Percentiles rank a stretch among this genome's conserved stretches.
Conservation (phyloP, 2,329 filamentous ascomycete genomes). For the Penicillium palitans region DNA sequence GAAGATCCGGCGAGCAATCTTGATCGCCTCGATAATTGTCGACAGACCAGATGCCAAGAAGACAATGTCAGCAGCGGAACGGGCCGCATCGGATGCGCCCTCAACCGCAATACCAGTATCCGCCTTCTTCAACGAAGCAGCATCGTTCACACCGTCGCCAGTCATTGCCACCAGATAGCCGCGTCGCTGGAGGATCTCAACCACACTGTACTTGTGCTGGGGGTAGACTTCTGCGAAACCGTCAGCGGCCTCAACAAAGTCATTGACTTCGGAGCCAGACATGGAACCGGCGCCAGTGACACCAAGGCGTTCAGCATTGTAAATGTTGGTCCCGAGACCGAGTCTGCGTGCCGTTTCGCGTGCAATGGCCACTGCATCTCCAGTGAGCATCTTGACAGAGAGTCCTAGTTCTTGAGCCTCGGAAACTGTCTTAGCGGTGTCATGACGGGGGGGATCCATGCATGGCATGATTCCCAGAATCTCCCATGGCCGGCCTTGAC, state of each 20-base stretch:
- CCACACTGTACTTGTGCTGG: conserved; percentile 92
- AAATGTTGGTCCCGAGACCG: conserved; percentile 88
- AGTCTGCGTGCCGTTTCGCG: conserved; percentile 89
- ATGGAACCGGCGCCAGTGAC: conserved; percentile 87
- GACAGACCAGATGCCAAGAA: conserved; percentile 89
- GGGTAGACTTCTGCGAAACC: conserved; percentile 94
- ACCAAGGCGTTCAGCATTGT: conserved; percentile 89
- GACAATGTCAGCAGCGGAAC: conserved; percentile 88
- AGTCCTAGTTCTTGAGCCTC: conserved; percentile 86
- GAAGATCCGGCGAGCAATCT: conserved; percentile 92
- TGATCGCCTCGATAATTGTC: conserved; percentile 88
- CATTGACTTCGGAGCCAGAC: conserved; percentile 90
- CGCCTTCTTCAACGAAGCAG: conserved; percentile 90
- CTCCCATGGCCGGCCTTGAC: conserved; percentile 78
- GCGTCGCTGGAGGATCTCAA: conserved; percentile 90
- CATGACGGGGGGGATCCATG: conserved; percentile 85
- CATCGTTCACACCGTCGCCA: conserved; percentile 93
- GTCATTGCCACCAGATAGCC: conserved; percentile 95
- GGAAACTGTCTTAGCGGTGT: conserved; percentile 85
- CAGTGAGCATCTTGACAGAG: conserved; percentile 94
- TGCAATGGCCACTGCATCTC: conserved; percentile 90
- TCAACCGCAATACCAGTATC: conserved; percentile 95
- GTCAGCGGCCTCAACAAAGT: conserved; percentile 93
- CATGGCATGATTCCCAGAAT: conserved; percentile 95
- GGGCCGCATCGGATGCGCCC: conserved; percentile 85